These are phyloP conservation scores for Diversispora eburnea DNA, from an alignment of 192 early-diverging fungal species.

Conservation along the genomic window DNA sequence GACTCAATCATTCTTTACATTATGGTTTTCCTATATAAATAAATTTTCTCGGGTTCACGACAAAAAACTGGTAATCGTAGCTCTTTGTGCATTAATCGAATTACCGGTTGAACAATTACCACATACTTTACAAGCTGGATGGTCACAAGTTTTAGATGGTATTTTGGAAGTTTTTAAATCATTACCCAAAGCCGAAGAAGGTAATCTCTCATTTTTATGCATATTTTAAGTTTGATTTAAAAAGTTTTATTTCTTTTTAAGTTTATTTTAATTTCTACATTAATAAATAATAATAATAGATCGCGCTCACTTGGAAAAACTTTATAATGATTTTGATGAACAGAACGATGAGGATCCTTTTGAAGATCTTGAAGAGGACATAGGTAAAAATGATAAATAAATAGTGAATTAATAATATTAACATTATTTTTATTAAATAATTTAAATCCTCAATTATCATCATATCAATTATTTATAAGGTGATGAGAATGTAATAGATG, in stretches of 20 bases:
- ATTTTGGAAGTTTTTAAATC: slow-evolving; percentile 72
- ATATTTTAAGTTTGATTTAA: slow-evolving; percentile 19
- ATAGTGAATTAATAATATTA: too few relatives aligned
- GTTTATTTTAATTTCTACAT: slow-evolving; percentile 17
- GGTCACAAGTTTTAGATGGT: slow-evolving; percentile 71
- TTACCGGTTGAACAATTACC: slow-evolving; percentile 73
- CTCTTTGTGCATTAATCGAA: slow-evolving; percentile 69
- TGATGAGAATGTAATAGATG: slow-evolving; percentile 44
- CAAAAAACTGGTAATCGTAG: slow-evolving; percentile 87
- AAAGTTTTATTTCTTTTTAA: slow-evolving; percentile 7
- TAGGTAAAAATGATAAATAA: too few relatives aligned
- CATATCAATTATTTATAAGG: slow-evolving; percentile 18
- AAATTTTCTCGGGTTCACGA: slow-evolving; percentile 88
- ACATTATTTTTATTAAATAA: neutral
- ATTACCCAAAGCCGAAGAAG: slow-evolving; percentile 65
- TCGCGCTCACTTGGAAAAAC: too few relatives aligned
- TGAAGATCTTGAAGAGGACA: too few relatives aligned
- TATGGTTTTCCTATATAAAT: slow-evolving; percentile 68
- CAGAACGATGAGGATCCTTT: too few relatives aligned
- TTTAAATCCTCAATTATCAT: neutral
- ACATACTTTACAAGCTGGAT: slow-evolving; percentile 61
- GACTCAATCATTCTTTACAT: slow-evolving; percentile 76
- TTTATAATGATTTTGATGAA: too few relatives aligned
- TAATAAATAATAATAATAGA: too few relatives aligned
- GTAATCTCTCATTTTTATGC: slow-evolving; percentile 36